Conservation (phyloP, 1,284 basidiomycete species). For the Cryptococcus hybrid region DNA sequence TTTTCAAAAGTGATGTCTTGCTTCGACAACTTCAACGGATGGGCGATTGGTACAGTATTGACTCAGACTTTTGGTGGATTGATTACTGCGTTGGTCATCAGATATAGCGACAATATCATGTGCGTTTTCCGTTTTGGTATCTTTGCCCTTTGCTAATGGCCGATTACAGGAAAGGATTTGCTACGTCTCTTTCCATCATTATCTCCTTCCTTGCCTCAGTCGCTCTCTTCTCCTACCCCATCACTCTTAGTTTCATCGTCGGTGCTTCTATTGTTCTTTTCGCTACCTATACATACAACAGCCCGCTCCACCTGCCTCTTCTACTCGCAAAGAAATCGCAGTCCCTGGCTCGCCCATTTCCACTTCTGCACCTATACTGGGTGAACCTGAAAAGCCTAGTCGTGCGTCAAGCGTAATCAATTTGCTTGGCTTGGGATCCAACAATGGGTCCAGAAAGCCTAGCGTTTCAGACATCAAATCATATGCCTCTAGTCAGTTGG, state of each 20-base stretch:
- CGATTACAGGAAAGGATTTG: slow-evolving; percentile 71
- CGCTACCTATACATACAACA: slow-evolving; percentile 88
- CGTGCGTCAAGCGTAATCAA: slow-evolving; percentile 39
- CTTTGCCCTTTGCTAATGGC: slow-evolving; percentile 1
- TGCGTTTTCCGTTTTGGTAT: slow-evolving; percentile 17
- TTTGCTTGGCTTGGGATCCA: slow-evolving; percentile 32
- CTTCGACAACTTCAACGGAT: slow-evolving; percentile 64
- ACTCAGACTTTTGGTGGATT: slow-evolving; percentile 89
- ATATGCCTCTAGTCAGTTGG: neutral
- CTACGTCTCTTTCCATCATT: slow-evolving; percentile 87
- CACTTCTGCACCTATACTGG: slow-evolving; percentile 43
- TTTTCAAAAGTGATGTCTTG: slow-evolving; percentile 31
- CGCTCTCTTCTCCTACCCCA: slow-evolving; percentile 79
- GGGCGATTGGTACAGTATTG: slow-evolving; percentile 87
- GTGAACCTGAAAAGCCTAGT: slow-evolving; percentile 41
- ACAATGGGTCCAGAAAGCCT: slow-evolving; percentile 9
- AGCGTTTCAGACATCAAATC: slow-evolving; percentile 12
- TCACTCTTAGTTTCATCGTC: slow-evolving; percentile 78
- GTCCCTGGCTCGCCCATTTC: slow-evolving; percentile 48
- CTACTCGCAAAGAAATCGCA: slow-evolving; percentile 36
- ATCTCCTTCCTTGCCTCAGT: slow-evolving; percentile 89
- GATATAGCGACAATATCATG: slow-evolving; percentile 55
- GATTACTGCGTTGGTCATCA: slow-evolving; percentile 69
- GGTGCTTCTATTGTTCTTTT: slow-evolving; percentile 78
- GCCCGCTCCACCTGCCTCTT: slow-evolving; percentile 41